These are phyloP conservation scores for Stenocarpella maydis DNA, from an alignment of 2,329 filamentous ascomycete species.

Conservation along the genomic window DNA sequence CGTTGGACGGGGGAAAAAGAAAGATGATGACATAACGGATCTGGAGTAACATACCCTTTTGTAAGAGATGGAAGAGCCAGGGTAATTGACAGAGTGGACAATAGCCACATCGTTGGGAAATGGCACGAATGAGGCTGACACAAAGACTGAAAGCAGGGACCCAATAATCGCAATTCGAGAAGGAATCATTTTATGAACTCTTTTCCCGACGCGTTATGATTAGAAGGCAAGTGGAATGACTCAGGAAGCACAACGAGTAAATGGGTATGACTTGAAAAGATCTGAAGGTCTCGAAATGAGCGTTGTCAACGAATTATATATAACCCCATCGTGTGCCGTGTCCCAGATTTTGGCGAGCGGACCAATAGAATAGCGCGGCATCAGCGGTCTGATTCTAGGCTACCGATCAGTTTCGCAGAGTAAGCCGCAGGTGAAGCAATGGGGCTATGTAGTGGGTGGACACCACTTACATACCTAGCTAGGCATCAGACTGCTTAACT, in stretches of 20 bases:
- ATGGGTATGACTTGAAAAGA: background rate
- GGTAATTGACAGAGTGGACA: constrained; percentile 11
- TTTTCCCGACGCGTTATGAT: no score
- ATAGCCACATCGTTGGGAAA: background rate
- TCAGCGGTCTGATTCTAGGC: background rate
- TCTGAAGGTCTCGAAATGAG: background rate
- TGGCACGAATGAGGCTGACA: constrained; percentile 23
- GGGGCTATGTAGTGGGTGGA: background rate
- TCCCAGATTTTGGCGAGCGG: constrained; percentile 2
- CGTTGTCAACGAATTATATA: background rate
- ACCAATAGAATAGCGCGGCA: constrained; percentile 5
- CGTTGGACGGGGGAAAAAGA: no score
- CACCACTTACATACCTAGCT: background rate
- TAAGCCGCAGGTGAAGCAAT: background rate
- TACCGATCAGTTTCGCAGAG: background rate
- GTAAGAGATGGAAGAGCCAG: constrained; percentile 29
- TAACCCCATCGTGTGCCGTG: background rate
- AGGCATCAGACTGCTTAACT: background rate
- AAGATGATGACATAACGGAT: no score
- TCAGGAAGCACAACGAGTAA: background rate
- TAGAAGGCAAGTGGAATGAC: background rate
- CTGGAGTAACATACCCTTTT: constrained; percentile 2
- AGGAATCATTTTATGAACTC: background rate
- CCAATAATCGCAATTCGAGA: background rate
- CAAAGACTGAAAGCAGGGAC: background rate